Evolutionary conservation across 306 rosid genomes (phyloP), one percentile per base, ranked within the genome.

Genomic region (Glycyrrhiza uralensis): DNA sequence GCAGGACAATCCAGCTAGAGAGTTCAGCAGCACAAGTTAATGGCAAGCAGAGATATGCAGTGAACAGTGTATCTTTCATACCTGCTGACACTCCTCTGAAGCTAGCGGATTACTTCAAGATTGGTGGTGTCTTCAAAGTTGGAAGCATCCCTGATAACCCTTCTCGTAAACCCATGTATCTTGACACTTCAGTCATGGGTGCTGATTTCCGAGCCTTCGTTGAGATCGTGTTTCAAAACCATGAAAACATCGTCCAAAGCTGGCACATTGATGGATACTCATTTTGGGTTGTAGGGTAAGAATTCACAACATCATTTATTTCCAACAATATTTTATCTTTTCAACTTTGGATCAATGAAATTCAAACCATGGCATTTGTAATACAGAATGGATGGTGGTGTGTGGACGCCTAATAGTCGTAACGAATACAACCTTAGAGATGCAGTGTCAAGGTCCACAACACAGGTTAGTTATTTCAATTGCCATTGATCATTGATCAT

Each of bases 241-340:
- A 38, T 4, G 98, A 94, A 76, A 83, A 57, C 39, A 87, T 91
- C 3, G 58, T 85, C 7, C 98, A 94, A 68, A 89, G 91, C 54
- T 94, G 81, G 81, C 98, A 94, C 83, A 70, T 91, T 42, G 88
- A 91, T n/a, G 98, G 98, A 57, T 87, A 91, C 85, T 50, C 90
- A 18, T 94, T 94, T 68, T 91, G 98, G 98, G 98, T 89, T 18
- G 97, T 94, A 4, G 97, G 98, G 98, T 94, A 82, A 84, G 94
- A 42, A 46, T 9, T 4, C 19, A 15, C 17, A 44, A 7, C 3
- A 8, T 11, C 11, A 17, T 38, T 1, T 78, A n/a, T n/a, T n/a
- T n/a, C 5, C 35, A 20, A 18, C 12, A 3, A 0, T 12, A 10
- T 9, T 30, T 7, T 7, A 6, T 66, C 70, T 33, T 1, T 4